These are phyloP conservation scores for Nannizziopsis arthrosporioides DNA, from an alignment of 2,329 filamentous ascomycete genomes.

Conservation along the genomic window DNA sequence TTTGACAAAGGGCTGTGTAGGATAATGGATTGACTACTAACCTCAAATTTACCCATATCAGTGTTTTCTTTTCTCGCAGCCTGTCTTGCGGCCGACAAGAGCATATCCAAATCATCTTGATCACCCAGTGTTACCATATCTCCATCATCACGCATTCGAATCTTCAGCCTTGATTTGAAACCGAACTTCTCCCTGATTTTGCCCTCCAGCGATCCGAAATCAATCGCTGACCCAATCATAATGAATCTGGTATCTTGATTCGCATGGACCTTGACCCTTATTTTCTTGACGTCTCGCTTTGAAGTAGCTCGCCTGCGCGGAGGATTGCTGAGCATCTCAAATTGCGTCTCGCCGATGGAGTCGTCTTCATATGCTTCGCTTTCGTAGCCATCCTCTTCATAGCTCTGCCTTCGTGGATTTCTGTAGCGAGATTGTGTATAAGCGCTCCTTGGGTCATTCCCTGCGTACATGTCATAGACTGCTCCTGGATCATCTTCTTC, in stretches of 20 bases:
- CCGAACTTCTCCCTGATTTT: constrained; percentile 80
- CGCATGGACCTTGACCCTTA: constrained; percentile 83
- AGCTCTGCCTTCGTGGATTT: constrained; percentile 43
- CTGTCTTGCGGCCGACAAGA: constrained; percentile 57
- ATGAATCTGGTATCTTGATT: constrained; percentile 83
- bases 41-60: constrained; percentile 91
- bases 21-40: constrained; percentile 40
- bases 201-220: constrained; percentile 65
- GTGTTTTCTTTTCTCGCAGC: constrained; percentile 59
- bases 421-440: constrained; percentile 15
- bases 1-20: neutral
- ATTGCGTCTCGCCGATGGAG: constrained; percentile 63
- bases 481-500: constrained; percentile 34
- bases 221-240: constrained; percentile 62
- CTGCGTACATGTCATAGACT: constrained; percentile 56
- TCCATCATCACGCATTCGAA: constrained; percentile 83
- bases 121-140: constrained; percentile 98
- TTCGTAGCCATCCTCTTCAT: constrained; percentile 68
- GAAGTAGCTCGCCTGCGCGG: constrained; percentile 28
- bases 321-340: constrained; percentile 55
- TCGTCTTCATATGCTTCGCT: constrained; percentile 57
- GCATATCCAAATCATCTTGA: constrained; percentile 89
- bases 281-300: constrained; percentile 55
- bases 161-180: constrained; percentile 50
- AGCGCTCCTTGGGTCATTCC: constrained; percentile 20